Evolutionary conservation across 805 yeast species (phyloP).

Genomic region (Vanderwaltozyma yarrowii): DNA sequence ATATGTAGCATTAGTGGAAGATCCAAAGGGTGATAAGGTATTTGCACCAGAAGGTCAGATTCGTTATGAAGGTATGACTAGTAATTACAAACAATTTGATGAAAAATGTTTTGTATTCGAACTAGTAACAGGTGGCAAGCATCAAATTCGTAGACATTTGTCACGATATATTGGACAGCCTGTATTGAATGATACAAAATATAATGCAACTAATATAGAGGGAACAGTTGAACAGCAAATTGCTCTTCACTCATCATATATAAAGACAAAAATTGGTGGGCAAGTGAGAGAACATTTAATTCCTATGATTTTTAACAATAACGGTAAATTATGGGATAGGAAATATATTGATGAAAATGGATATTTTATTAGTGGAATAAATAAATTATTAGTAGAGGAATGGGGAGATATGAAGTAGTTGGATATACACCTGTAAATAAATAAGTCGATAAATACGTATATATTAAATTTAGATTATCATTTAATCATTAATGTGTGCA

Average conservation of each 20-base stretch:
- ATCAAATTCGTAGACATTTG: slow-evolving; percentile 32
- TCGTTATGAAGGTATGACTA: slow-evolving; percentile 4
- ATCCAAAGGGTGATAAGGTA: not conserved
- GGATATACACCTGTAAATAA: too few relatives aligned
- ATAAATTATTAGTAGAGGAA: not conserved
- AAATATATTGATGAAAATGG: slow-evolving; percentile 5
- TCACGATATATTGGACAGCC: slow-evolving; percentile 17
- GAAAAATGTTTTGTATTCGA: slow-evolving; percentile 23
- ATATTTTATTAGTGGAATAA: slow-evolving; percentile 1
- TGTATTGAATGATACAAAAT: slow-evolving; percentile 24
- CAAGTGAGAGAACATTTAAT: slow-evolving; percentile 16
- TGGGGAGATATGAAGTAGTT: not conserved
- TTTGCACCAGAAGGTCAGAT: slow-evolving; percentile 6
- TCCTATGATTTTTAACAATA: slow-evolving; percentile 12
- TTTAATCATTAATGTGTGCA: slow-evolving; percentile 12
- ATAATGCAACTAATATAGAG: slow-evolving; percentile 11
- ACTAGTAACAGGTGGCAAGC: slow-evolving; percentile 32
- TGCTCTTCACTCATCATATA: slow-evolving; percentile 31
- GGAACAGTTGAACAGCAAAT: slow-evolving; percentile 17
- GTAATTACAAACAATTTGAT: slow-evolving; percentile 12
- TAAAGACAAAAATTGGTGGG: slow-evolving; percentile 28
- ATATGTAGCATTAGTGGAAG: slow-evolving; percentile 26
- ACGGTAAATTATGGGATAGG: slow-evolving; percentile 3
- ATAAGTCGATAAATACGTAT: too few relatives aligned
- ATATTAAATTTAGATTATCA: too few relatives aligned